phyloP scores from a whole-genome alignment of 1,284 basidiomycete genomes.

The Entoloma clypeatum region DNA sequence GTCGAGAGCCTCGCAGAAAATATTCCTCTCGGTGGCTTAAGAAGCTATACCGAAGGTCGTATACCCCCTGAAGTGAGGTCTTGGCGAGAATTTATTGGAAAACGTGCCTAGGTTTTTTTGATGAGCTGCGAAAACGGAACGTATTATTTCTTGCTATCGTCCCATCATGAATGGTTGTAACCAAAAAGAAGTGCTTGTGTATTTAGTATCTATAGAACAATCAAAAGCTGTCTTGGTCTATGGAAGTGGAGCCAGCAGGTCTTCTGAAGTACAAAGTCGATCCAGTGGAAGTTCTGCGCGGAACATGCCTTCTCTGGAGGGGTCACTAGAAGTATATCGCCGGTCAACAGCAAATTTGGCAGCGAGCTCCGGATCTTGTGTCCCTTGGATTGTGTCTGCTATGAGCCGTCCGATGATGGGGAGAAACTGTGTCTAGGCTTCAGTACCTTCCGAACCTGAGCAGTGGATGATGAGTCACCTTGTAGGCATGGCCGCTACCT shows the following conservation, averaged over 20 bases:
- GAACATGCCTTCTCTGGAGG: conserved; percentile 30
- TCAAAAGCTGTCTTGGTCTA: neutral
- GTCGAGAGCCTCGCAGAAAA: conserved; percentile 89
- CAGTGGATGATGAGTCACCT: conserved; percentile 41
- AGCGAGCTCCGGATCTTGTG: conserved; percentile 45
- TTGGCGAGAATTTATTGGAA: conserved; percentile 85
- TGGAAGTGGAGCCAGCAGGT: conserved; percentile 32
- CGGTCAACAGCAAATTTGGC: conserved; percentile 41
- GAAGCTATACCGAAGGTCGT: conserved; percentile 82
- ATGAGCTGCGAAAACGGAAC: too few relatives aligned
- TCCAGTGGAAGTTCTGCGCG: conserved; percentile 41
- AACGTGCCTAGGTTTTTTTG: too few relatives aligned
- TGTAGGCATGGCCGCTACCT: conserved; percentile 82
- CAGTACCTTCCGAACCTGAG: neutral
- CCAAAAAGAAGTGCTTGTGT: conserved; percentile 15
- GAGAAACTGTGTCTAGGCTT: conserved; percentile 17
- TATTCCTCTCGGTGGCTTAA: conserved; percentile 80
- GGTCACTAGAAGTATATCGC: conserved; percentile 25
- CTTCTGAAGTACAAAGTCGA: conserved; percentile 47
- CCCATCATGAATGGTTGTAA: too few relatives aligned
- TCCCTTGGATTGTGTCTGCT: conserved; percentile 50
- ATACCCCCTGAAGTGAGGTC: conserved; percentile 93
- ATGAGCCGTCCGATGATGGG: conserved; percentile 23
- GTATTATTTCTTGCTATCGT: too few relatives aligned
- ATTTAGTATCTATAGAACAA: conserved; percentile 15